phyloP scores from a whole-genome alignment of 768 basidiomycete genomes.

The Lactarius trivialis region DNA sequence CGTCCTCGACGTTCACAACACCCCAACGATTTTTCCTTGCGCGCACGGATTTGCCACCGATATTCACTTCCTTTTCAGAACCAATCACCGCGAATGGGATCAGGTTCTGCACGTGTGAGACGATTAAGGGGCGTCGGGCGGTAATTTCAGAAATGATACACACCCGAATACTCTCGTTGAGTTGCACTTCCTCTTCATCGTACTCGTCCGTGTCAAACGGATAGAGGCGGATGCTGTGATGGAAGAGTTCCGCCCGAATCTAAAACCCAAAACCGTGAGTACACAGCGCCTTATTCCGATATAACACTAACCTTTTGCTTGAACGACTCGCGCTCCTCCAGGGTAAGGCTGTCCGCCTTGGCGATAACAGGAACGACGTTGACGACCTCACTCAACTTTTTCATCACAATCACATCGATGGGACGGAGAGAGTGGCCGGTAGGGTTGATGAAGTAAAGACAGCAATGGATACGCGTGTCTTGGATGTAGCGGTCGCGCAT shows the following conservation, averaged over 20 bases:
- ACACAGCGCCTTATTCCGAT: conserved; percentile 3
- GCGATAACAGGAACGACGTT: conserved; percentile 99
- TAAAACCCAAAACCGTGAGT: conserved; percentile 27
- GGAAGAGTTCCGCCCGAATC: conserved; percentile 89
- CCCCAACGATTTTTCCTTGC: conserved; percentile 98
- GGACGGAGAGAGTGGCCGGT: conserved; percentile 96
- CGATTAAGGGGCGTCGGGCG: not conserved
- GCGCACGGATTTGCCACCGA: conserved; percentile 91
- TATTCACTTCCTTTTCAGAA: conserved; percentile 92
- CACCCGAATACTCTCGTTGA: conserved; percentile 88
- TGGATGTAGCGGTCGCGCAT: conserved; percentile 98
- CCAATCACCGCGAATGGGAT: conserved; percentile 97
- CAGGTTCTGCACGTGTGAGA: conserved; percentile 54
- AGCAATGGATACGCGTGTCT: conserved; percentile 98
- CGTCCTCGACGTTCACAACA: conserved; percentile 96
- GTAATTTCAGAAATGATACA: conserved; percentile 28
- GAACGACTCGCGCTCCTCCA: conserved; percentile 89
- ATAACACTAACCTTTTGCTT: conserved; percentile 70
- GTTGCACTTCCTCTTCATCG: conserved; percentile 84
- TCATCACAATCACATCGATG: conserved; percentile 98
- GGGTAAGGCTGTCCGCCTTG: conserved; percentile 89
- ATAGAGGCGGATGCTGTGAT: conserved; percentile 91
- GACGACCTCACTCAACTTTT: conserved; percentile 97
- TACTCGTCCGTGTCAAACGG: conserved; percentile 96
- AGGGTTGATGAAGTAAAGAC: conserved; percentile 96